Conservation (phyloP, 805 yeast genomes). For the Zygotorulaspora florentina region DNA sequence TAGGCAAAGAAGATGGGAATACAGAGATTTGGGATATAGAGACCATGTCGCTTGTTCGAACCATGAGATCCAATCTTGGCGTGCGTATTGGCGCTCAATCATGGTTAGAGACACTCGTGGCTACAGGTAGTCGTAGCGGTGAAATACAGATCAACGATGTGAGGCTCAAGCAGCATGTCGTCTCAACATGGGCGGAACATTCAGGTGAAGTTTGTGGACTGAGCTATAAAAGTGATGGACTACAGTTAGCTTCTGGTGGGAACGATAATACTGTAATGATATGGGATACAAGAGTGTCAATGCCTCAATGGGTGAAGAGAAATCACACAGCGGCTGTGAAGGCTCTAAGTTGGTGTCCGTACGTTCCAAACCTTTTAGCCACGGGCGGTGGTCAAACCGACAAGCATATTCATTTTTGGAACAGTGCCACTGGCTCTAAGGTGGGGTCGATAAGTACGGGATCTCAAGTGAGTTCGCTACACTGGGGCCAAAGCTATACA, state of each 20-base stretch:
- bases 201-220: constrained; percentile 91
- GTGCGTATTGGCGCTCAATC: constrained; percentile 78
- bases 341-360: constrained; percentile 93
- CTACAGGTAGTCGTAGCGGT: constrained; percentile 88
- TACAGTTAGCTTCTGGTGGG: constrained; percentile 86
- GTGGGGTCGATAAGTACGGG: constrained; percentile 86
- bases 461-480: constrained; percentile 87
- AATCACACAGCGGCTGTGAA: constrained; percentile 93
- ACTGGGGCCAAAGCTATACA: constrained; percentile 67
- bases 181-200: constrained; percentile 58
- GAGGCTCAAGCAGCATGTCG: constrained; percentile 72
- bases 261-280: constrained; percentile 89
- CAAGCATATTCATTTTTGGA: constrained; percentile 90
- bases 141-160: constrained; percentile 86
- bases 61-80: constrained; percentile 64
- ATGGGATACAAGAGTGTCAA: constrained; percentile 77
- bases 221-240: constrained; percentile 79
- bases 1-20: constrained; percentile 79
- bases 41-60: constrained; percentile 64
- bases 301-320: constrained; percentile 70
- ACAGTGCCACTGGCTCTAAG: constrained; percentile 83
- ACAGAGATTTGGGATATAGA: constrained; percentile 94
- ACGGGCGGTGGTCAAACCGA: constrained; percentile 97
- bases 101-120: constrained; percentile 78
- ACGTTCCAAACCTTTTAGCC: constrained; percentile 75